Conservation (phyloP, 345 rosid species). For the Pelargonium nanum region DNA sequence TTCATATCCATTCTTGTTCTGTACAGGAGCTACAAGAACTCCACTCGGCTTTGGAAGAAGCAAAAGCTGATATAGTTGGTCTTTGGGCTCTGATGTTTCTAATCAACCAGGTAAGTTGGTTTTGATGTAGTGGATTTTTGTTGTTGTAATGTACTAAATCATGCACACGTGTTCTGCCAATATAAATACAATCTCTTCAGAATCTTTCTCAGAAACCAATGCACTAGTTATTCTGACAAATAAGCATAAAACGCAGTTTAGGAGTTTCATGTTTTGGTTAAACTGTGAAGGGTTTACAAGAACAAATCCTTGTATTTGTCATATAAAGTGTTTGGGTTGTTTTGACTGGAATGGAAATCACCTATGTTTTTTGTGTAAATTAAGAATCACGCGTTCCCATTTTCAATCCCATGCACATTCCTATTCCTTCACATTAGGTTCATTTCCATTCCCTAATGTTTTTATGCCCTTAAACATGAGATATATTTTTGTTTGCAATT, state of each 20-base stretch:
- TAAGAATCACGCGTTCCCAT: background rate
- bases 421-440: background rate
- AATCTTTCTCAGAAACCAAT: background rate
- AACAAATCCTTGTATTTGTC: background rate
- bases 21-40: constrained; percentile 84
- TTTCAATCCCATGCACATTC: no score
- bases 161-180: background rate
- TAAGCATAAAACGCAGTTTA: no score
- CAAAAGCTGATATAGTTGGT: constrained; percentile 94
- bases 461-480: background rate
- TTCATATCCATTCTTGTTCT: constrained; percentile 3
- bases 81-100: constrained; percentile 89
- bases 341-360: background rate
- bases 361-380: background rate
- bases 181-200: background rate
- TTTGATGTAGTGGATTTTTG: background rate
- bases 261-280: no score
- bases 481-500: background rate
- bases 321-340: background rate
- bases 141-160: background rate
- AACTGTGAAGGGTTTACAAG: no score
- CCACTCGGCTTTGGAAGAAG: constrained; percentile 87
- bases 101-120: constrained; percentile 41
- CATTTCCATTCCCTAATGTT: no score
- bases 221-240: no score